Evolutionary conservation across 805 yeast species (phyloP), one percentile per base, ranked within the genome.

Genomic region (Kurtzmaniella cleridarum): DNA sequence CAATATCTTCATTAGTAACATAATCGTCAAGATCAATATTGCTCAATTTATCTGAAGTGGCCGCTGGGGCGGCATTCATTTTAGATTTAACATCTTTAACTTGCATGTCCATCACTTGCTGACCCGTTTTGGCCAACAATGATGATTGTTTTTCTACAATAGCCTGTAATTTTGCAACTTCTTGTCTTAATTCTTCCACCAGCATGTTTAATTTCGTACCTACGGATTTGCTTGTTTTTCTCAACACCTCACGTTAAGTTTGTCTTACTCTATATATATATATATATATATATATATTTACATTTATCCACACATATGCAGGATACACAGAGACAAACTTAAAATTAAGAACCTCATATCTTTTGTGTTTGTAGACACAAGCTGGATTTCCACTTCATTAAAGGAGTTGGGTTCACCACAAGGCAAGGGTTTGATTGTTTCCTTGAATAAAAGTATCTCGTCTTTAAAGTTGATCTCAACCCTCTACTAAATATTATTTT

Each of bases 1-100:
- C 84, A 10, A 90, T 64, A 54, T 91, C 98, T 41, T 85, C 95
- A 48, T 86, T 83, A 3, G 91, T 79, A 28, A 81, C 86, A 46
- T 72, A 81, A 45, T 82, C 87, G 3, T 73, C 56, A 1, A 77
- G 55, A 42, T 77, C 82, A 37, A 54, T 46, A 38, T 43, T 20
- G 32, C 30, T 14, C 40, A 38, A 39, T 36, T 24, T 17, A 11
- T 42, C 42, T 12, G 37, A 50, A 31, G 39, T 60, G 46, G 40
- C 45, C 27, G 55, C 44, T 14, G 61, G 32, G 15, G 20, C 3
- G 7, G 15, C 51, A 7, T 50, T 47, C 38, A 73, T 64, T 63
- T 41, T 60, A 43, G 41, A 16, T 55, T 66, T 53, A 58, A 78
- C 58, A 73, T 81, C 56, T 57, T 68, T 39, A 15, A 88, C 72